These are phyloP conservation scores for Benincasa hispida DNA, from an alignment of 306 rosid species.

Conservation along the genomic window DNA sequence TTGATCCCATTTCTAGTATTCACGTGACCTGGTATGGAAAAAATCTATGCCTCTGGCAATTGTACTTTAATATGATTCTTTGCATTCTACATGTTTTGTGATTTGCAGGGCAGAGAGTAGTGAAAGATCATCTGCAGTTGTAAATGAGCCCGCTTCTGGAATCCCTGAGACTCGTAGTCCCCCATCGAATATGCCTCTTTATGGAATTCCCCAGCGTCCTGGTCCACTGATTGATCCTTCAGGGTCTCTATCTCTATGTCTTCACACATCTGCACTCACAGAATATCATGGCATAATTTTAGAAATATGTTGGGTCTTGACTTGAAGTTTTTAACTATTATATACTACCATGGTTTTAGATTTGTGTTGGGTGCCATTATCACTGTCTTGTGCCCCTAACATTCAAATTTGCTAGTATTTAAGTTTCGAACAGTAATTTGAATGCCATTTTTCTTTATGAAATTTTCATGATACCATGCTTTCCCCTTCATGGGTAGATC, in stretches of 20 bases:
- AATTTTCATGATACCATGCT: background rate
- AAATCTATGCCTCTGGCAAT: background rate
- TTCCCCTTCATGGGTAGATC: background rate
- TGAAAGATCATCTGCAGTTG: slow-evolving; percentile 21
- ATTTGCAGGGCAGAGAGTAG: slow-evolving; percentile 35
- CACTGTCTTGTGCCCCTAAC: background rate
- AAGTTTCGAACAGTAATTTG: background rate
- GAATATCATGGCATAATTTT: background rate
- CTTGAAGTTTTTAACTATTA: background rate
- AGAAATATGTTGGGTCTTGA: background rate
- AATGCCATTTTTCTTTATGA: background rate
- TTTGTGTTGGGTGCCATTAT: background rate
- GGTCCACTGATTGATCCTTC: slow-evolving; percentile 27
- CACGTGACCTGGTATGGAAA: background rate
- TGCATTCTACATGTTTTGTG: background rate
- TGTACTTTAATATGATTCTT: background rate
- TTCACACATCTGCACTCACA: background rate
- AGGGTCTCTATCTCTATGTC: slow-evolving; percentile 23
- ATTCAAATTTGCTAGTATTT: background rate
- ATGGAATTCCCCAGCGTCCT: slow-evolving; percentile 27
- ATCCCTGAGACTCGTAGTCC: slow-evolving; percentile 24
- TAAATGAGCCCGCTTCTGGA: slow-evolving; percentile 21
- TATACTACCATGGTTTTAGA: background rate
- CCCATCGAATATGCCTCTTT: slow-evolving; percentile 15
- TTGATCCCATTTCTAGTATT: background rate